A percentile compares a stretch with the other conserved stretches of the same genome.
phyloP scores from a whole-genome alignment of 768 basidiomycete genomes.

The Boletus sp. region DNA sequence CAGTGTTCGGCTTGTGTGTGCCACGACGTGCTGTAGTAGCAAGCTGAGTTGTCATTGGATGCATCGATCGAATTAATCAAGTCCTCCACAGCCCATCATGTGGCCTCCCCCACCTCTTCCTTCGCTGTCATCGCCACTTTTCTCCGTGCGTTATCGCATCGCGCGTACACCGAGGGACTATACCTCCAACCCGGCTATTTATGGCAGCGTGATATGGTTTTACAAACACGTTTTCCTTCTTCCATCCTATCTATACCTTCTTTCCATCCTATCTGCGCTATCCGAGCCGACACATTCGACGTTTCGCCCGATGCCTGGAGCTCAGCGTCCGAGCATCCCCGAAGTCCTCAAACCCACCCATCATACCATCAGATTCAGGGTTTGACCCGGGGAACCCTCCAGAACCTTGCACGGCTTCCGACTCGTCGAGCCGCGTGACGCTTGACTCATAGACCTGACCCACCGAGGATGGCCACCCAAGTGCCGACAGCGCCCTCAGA shows the following conservation, averaged over 20 bases:
- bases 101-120: not conserved
- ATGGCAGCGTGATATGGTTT: slow-evolving; percentile 7
- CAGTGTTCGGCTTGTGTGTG: not conserved
- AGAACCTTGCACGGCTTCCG: not conserved
- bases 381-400: not conserved
- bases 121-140: not conserved
- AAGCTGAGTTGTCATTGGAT: not conserved
- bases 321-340: slow-evolving; percentile 1
- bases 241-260: not conserved
- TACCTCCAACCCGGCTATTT: not conserved
- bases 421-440: not conserved
- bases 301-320: not conserved
- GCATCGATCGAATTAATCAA: not conserved
- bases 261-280: slow-evolving; percentile 5
- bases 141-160: slow-evolving; percentile 11
- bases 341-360: not conserved
- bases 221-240: slow-evolving; percentile 12
- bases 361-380: not conserved
- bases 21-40: not conserved
- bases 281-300: not conserved
- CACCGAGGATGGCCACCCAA: not conserved
- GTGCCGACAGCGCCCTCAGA: not conserved
- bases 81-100: not conserved
- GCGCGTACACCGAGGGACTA: not conserved
- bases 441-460: not conserved